Evolutionary conservation across 306 rosid genomes (phyloP).

Genomic region (Dalbergia oliveri): DNA sequence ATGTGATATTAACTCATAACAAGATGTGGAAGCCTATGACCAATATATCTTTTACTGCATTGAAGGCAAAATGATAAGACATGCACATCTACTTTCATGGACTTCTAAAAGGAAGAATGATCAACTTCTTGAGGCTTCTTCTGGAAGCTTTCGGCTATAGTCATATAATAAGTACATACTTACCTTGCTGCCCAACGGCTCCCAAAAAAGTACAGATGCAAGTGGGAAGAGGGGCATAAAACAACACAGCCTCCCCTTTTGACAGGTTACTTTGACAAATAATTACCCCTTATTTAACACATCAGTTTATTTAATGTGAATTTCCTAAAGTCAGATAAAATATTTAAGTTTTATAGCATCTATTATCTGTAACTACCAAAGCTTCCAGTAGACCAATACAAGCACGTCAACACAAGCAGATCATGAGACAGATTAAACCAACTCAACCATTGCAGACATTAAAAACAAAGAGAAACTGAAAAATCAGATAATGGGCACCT

Average conservation of each 20-base stretch:
- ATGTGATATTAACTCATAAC: constrained; percentile 7
- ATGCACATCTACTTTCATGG: constrained; percentile 2
- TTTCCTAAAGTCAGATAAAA: constrained; percentile 2
- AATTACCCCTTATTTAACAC: not conserved
- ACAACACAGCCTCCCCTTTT: not conserved
- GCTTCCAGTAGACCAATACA: not conserved
- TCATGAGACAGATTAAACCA: not conserved
- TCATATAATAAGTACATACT: not conserved
- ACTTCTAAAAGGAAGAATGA: not conserved
- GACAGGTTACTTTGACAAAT: constrained; percentile 21
- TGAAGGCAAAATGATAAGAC: constrained; percentile 9
- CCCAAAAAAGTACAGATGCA: not conserved
- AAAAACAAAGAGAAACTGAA: not conserved
- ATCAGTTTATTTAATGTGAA: constrained; percentile 6
- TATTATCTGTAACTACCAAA: not conserved
- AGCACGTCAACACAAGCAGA: not conserved
- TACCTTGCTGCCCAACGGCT: not conserved
- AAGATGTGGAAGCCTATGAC: constrained; percentile 24
- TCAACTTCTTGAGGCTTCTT: constrained; percentile 12
- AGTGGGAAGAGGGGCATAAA: not conserved
- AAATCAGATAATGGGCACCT: not conserved
- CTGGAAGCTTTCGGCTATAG: not conserved
- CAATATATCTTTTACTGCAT: constrained; percentile 8
- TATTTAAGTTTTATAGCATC: not conserved
- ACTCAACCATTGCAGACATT: not conserved